Evolutionary conservation across 208 protist species (phyloP), one percentile per base, ranked within the genome.

Genomic region (Wallacemonas sp.): DNA sequence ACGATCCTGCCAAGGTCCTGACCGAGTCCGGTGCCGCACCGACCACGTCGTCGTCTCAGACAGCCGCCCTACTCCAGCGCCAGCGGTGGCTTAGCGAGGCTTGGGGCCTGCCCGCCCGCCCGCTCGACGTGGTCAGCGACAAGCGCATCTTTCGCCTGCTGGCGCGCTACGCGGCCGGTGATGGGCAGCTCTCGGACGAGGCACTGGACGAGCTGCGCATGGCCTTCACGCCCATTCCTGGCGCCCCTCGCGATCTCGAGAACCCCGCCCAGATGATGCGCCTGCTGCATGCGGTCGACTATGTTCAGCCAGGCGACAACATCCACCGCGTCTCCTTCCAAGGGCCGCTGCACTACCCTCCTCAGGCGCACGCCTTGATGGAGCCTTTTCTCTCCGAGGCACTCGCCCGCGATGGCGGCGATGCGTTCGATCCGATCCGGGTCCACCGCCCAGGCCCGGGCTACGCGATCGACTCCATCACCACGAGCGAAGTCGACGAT

Each of bases 401-500:
- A 12, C 36, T 79, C n/a, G 55, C 76, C 65, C 67, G 52, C 23
- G 81, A 92, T 41, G 86, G 84, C 41, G 82, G 82, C 14, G 91
- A 96, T 64, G 70, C 77, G 10, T 93, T 89, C 57, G 86, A 94
- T 57, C 55, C 41, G 1, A 67, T 94, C n/a, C 85, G 91, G 2
- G 68, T 82, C 25, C 38, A 57, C 23, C 45, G 72, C 11, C 54
- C 41, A 2, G 82, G 81, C 1, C 87, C 86, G 0, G 88, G 67
- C 28, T 96, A 94, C 71, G 91, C 91, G 31, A 93, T 96, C 62
- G 91, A 96, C 72, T 92, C 84, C 44, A 87, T 87, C 62, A 86
- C 86, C 3, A 96, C 91, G n/a, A 93, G 86, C 52, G 91, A 96
- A 63, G 91, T 96, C 10, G 91, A 96, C 65, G 91, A 96, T 52